phyloP scores from a whole-genome alignment of 1,284 basidiomycete genomes.

The Puccinia novopanici region DNA sequence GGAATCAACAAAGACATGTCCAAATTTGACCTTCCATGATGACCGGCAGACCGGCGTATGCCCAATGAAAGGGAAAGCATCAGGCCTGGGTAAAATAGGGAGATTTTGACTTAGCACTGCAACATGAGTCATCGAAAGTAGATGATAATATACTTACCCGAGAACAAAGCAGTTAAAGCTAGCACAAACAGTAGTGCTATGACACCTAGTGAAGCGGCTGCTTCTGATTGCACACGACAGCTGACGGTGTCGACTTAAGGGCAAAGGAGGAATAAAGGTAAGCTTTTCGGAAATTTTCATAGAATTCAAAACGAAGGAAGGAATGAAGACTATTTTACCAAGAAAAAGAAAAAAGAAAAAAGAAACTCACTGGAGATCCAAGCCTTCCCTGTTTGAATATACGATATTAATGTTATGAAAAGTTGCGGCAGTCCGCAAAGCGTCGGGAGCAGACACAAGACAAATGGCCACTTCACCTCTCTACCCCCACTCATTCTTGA shows the following conservation, averaged over 20 bases:
- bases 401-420: background rate
- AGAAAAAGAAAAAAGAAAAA: background rate
- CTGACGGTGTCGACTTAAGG: conserved; percentile 5
- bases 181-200: conserved; percentile 5
- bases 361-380: conserved; percentile 18
- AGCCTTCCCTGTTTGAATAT: background rate
- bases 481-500: background rate
- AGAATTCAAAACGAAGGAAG: too few relatives aligned
- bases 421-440: conserved; percentile 30
- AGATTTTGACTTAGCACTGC: background rate
- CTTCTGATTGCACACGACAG: conserved; percentile 24
- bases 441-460: conserved; percentile 19
- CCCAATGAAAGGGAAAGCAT: background rate
- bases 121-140: too few relatives aligned
- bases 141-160: too few relatives aligned
- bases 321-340: too few relatives aligned
- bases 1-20: conserved; percentile 27
- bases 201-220: background rate
- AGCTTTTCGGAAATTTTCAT: background rate
- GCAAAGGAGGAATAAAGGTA: background rate
- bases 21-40: conserved; percentile 25
- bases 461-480: conserved; percentile 1
- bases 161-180: conserved; percentile 22
- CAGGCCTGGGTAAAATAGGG: background rate
- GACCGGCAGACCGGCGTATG: background rate